Evolutionary conservation across 371 early-diverging fungal species (phyloP).

Genomic region (Mortierella sp.): DNA sequence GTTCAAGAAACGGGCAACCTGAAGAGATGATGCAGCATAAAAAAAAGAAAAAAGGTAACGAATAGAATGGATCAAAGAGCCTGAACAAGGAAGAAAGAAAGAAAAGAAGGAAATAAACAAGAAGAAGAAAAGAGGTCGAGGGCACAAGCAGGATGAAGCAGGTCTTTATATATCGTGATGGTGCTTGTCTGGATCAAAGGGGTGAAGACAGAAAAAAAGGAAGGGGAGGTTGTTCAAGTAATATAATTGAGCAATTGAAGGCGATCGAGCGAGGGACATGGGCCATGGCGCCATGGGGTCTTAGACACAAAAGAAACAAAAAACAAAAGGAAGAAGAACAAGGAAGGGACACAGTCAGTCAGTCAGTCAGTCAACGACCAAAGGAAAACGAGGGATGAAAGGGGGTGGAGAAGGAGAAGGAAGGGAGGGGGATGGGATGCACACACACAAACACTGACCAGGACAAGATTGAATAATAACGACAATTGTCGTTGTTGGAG

Average conservation of each 20-base stretch:
- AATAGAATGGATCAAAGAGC: neutral
- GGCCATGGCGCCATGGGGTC: neutral
- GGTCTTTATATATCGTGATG: neutral
- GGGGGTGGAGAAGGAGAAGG: neutral
- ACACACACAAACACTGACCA: too few relatives aligned
- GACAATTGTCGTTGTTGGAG: neutral
- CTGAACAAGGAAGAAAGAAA: neutral
- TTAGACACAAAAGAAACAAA: neutral
- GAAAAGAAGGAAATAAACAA: neutral
- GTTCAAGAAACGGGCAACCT: neutral
- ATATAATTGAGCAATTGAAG: too few relatives aligned
- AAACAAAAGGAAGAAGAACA: neutral
- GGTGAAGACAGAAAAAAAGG: neutral
- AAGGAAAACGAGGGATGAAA: conserved; percentile 8
- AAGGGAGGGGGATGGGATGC: too few relatives aligned
- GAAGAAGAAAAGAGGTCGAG: neutral
- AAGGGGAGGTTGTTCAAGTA: too few relatives aligned
- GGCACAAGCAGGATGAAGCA: neutral
- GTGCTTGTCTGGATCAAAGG: neutral
- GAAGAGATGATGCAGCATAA: neutral
- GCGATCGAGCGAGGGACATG: neutral
- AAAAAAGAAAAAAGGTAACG: neutral
- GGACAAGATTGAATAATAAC: neutral
- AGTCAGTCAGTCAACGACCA: neutral
- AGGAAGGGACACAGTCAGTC: neutral